Base-by-base conservation (phyloP, 176 grass and related monocot species). In the Oropetium thomaeum region DNA sequence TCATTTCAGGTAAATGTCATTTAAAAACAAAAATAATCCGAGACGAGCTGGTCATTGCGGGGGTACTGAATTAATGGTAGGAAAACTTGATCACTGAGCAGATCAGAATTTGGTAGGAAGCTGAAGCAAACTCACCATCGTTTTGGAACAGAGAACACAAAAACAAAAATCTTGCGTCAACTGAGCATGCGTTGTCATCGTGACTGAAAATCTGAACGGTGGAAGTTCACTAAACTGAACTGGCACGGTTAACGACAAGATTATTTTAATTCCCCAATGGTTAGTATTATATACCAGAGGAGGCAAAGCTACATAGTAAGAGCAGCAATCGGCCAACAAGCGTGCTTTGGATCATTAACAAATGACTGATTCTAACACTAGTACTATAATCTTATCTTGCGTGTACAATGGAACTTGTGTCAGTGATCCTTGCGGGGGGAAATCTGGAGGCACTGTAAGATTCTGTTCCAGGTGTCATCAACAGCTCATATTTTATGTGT, bases 361-460 rank as follows among this genome's bases (percentile, higher is more conserved):
- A 83, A 79, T 83, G 67, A 38, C 71, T 73, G 51, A 33, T 49
- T 60, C 53, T 17, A 40, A 68, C 57, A 54, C 27, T 55, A 65
- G 35, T 78, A 71, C 44, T 40, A 64, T 84, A 74, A 62, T 69
- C 69, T 73, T 42, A 74, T 57, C 42, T 45, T 69, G 62, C 74
- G 62, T 68, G 34, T 42, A 68, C 70, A 74, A 39, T 43, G 80
- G 52, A 88, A 68, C 62, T 74, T 69, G 65, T 79, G 53, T 54
- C 68, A 69, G 62, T 79, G 80, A 88, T 83, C 69, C 74, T 83
- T 48, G 28, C 28, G 16, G 70, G 69, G 45, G 67, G 8, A 69
- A 87, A 82, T 79, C 69, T 79, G 64, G 61, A 38, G 41, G 69
- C 33, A 39, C 80, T 69, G 86, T 83, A 74, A 83, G 86, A 83